Evolutionary conservation across 306 rosid genomes (phyloP).

Genomic region (Neltuma alba): DNA sequence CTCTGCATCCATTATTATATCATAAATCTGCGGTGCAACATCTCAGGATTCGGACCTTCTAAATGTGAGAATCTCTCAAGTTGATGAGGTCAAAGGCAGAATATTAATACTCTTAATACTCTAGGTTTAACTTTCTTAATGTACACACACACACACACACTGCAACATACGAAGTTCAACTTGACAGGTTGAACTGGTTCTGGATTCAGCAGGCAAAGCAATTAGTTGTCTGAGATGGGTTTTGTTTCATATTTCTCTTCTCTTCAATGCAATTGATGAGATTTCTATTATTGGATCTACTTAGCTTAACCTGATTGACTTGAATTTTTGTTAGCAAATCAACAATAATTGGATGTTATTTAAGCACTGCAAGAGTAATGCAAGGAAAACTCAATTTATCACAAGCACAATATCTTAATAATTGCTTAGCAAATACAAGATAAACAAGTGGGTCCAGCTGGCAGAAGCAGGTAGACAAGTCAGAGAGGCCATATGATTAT

Average conservation of each 20-base stretch:
- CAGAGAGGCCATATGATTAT: constrained; percentile 28
- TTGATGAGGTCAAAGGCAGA: not conserved
- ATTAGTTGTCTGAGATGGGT: not conserved
- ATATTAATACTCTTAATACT: not conserved
- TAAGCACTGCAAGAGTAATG: not conserved
- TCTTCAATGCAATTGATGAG: not conserved
- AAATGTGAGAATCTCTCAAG: not conserved
- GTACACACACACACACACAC: too few species aligned
- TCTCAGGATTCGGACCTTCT: not conserved
- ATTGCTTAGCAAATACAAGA: not conserved
- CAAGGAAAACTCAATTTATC: not conserved
- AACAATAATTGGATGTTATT: not conserved
- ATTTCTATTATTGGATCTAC: not conserved
- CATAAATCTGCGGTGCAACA: not conserved
- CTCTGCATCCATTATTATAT: not conserved
- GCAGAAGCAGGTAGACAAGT: constrained; percentile 32
- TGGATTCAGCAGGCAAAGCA: not conserved
- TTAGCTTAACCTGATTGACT: not conserved
- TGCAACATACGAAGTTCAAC: not conserved
- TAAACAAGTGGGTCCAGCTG: not conserved
- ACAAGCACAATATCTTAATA: not conserved
- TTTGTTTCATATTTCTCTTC: not conserved
- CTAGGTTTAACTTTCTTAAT: not conserved
- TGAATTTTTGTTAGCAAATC: not conserved
- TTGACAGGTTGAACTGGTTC: not conserved